phyloP scores from a whole-genome alignment of 306 rosid species.

The Rosa multiflora region DNA sequence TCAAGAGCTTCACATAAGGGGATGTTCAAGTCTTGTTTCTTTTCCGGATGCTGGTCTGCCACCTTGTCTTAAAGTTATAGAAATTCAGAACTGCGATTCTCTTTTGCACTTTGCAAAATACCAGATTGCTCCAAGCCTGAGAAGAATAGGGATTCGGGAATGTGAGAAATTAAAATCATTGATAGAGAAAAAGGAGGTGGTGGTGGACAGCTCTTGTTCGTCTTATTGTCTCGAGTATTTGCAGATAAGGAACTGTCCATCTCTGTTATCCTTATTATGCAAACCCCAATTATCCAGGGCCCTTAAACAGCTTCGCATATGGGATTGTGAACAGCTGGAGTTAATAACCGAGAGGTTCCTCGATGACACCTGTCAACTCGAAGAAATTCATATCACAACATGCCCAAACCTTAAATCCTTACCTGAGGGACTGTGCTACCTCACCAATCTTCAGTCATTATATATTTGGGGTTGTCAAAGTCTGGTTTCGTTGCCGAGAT shows the following conservation, averaged over 20 bases:
- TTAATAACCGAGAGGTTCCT: conserved; percentile 13
- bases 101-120: neutral
- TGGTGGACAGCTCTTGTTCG: neutral
- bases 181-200: neutral
- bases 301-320: conserved; percentile 17
- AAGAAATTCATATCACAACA: too few species aligned
- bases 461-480: too few species aligned
- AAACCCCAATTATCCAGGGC: conserved; percentile 13
- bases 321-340: conserved; percentile 9
- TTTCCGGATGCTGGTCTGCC: neutral
- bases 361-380: neutral
- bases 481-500: too few species aligned
- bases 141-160: rapidly evolving
- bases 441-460: too few species aligned
- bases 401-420: too few species aligned
- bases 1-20: neutral
- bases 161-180: neutral
- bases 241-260: conserved; percentile 13
- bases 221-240: neutral
- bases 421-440: too few species aligned
- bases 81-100: neutral
- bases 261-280: conserved; percentile 7
- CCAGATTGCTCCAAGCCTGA: neutral
- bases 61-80: neutral
- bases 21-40: neutral